Base-by-base conservation (phyloP, 257 asterid species). In the Solanum medicagineum region DNA sequence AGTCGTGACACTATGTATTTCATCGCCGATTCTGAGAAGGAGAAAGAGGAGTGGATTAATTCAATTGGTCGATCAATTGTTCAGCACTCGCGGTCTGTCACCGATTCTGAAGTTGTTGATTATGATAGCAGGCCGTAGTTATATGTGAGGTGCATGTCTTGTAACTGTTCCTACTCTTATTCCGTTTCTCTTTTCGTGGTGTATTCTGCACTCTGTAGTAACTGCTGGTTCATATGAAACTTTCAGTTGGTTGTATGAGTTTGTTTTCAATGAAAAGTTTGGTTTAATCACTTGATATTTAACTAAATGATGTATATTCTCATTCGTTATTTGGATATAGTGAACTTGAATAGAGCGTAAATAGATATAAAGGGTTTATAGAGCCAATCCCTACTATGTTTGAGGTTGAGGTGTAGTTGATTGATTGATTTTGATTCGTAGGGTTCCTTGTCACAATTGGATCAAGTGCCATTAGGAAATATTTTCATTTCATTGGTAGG, bases 41-140 rank as follows among this genome's bases (percentile, higher is more conserved):
- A 94, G 85, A 94, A 93, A 87, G 99, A 96, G 90, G 98, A 96
- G 22, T 96, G 98, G 99, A 93, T 96, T 56, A 96, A 96, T 81
- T 91, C 97, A 6, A 92, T 96, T 71, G 99, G 99, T 3, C 90
- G 98, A 81, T 94, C 98, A 4, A 91, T 93, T 84, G 96, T 93
- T 60, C 96, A 94, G 94, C 96, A 91, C 85, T 96, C 99, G 49
- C 90, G 98, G 86, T 96, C 97, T 26, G 96, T 96, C 83, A 94
- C 98, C 4, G 94, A 90, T 88, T 83, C 92, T 29, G 99, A 94
- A 87, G 90, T 96, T 86, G 93, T 94, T 32, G 98, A 94, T 91
- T 96, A 95, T 66, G 98, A 95, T 84, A 90, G 89, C 92, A 87
- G 88, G 85, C 87, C 49, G 62, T 87, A 85, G 75, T 84, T 84